phyloP scores from a whole-genome alignment of 148 eudicot species.

The Selenicereus undatus region DNA sequence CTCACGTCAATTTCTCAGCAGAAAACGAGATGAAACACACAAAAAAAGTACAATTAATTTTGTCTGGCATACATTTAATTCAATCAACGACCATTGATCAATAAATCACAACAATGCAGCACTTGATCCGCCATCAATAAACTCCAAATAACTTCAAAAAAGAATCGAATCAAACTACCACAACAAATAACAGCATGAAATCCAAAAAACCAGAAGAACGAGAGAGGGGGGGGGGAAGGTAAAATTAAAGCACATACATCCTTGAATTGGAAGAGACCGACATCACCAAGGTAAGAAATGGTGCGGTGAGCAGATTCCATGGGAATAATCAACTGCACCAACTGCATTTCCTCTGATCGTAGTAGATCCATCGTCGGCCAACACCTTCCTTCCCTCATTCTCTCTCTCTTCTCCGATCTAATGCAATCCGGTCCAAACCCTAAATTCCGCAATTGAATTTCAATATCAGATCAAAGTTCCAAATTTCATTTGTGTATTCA shows the following conservation, averaged over 20 bases:
- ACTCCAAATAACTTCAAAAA: background rate
- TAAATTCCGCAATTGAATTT: background rate
- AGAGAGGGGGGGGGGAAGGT: background rate
- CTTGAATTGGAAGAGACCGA: slow-evolving; percentile 62
- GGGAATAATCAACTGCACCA: slow-evolving; percentile 59
- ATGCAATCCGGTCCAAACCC: slow-evolving; percentile 10
- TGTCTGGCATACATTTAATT: background rate
- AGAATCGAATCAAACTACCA: background rate
- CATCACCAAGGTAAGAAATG: slow-evolving; percentile 63
- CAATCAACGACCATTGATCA: background rate
- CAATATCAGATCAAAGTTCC: background rate
- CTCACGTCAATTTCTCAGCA: background rate
- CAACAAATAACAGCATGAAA: background rate
- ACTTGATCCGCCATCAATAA: background rate
- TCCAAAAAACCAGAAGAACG: background rate
- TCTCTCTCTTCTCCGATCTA: background rate
- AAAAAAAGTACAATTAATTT: background rate
- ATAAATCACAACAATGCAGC: slow-evolving; percentile 5
- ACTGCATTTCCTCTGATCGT: slow-evolving; percentile 69
- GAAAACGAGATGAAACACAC: background rate
- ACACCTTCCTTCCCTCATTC: slow-evolving; percentile 19
- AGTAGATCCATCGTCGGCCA: slow-evolving; percentile 70
- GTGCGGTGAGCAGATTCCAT: slow-evolving; percentile 61
- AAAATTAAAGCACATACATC: slow-evolving; percentile 38
- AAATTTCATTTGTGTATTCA: background rate